Percentiles rank a stretch among this genome's conserved stretches.
Conservation (phyloP, 805 yeast species). For the Limtongia smithiae region DNA sequence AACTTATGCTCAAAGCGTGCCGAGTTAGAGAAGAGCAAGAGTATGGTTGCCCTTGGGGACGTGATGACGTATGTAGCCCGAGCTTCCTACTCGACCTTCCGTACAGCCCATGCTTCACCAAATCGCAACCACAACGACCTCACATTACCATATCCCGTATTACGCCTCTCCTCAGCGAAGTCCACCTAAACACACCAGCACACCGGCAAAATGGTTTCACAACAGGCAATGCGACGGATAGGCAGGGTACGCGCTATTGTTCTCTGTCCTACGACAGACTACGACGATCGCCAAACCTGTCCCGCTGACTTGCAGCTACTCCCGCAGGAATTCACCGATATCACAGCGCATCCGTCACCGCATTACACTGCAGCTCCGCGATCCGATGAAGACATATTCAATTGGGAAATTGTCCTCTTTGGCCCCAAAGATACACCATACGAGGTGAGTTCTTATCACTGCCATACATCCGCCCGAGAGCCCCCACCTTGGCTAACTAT, state of each 20-base stretch:
- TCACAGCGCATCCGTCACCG: slow-evolving; percentile 64
- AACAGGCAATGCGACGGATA: slow-evolving; percentile 28
- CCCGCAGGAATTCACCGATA: slow-evolving; percentile 24
- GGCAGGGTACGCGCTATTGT: slow-evolving; percentile 6
- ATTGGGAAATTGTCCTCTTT: slow-evolving; percentile 91
- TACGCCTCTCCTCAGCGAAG: too few relatives aligned
- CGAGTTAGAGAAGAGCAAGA: too few relatives aligned
- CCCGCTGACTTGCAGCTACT: not conserved
- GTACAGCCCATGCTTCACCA: too few relatives aligned
- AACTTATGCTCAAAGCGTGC: too few relatives aligned
- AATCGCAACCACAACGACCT: too few relatives aligned
- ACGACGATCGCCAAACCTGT: not conserved
- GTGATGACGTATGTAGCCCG: too few relatives aligned
- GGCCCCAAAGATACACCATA: slow-evolving; percentile 81
- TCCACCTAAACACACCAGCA: too few relatives aligned
- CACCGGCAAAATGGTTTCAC: slow-evolving; percentile 12
- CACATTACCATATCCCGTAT: too few relatives aligned
- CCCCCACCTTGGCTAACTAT: too few relatives aligned
- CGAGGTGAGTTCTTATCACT: slow-evolving; percentile 32
- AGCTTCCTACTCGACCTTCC: too few relatives aligned
- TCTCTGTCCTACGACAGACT: not conserved
- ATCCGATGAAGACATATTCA: slow-evolving; percentile 77
- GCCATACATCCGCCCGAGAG: too few relatives aligned
- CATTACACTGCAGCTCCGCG: slow-evolving; percentile 88
- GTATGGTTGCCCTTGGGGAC: too few relatives aligned